Evolutionary conservation across 1,284 basidiomycete genomes (phyloP), one percentile per base, ranked within the genome.

Genomic region (Rhizoctonia solani): DNA sequence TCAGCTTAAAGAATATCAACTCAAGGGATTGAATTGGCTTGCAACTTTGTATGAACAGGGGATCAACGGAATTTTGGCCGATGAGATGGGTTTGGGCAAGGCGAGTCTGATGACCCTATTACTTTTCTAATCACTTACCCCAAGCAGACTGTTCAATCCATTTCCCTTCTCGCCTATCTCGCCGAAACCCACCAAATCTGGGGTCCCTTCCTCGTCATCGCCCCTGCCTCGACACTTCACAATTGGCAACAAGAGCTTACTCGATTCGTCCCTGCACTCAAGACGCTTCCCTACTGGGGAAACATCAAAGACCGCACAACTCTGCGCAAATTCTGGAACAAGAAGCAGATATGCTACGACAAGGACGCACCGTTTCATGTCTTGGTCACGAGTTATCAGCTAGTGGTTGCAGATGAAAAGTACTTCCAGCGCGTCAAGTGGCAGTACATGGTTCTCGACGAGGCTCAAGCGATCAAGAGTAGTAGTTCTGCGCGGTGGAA

Each of bases 371-470:
- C 94, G 0, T 99, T 98, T 80, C 97, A 99, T 77, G 87, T 99
- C 49, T 83, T 99, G 27, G 93, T 99, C 71, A 99, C 97, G 8
- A 96, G 93, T 74, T 99, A 99, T 78, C 95, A 98, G 76, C 80
- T 99, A 74, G 95, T 41, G 4, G 61, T 16, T 27, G 46, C 41
- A 80, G 97, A 99, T 77, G 95, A 98, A 74, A 95, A 98, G 75
- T 98, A 99, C 79, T 98, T 99, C 78, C 92, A 97, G 76, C 86
- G 92, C 39, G 89, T 99, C 73, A 97, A 95, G 76, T 99, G 97
- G 97, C 97, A 99, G 80, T 99, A 99, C 77, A 99, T 99, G 97
- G 88, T 99, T 68, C 83, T 99, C 13, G 97, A 99, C 75, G 97
- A 99, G 78, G 97, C 97, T 9, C 97, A 99, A 78, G 98, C 98